phyloP scores from a whole-genome alignment of 176 grass and related monocot genomes.

The Alopecurus myosuroides region DNA sequence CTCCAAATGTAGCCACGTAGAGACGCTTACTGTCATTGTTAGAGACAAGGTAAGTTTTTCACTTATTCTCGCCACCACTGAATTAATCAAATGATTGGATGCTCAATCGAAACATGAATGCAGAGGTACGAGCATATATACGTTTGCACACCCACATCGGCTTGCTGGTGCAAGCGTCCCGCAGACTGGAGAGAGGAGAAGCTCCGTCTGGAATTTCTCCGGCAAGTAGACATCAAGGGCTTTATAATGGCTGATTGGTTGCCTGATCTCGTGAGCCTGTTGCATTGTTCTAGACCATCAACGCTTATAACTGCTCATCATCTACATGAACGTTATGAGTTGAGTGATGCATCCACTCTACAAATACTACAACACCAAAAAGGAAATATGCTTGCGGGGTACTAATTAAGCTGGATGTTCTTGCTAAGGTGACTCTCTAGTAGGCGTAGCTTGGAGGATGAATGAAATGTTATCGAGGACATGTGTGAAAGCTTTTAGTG shows the following conservation, averaged over 20 bases:
- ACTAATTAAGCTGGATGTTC: too few species aligned
- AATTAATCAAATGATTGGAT: neutral
- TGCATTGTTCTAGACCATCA: neutral
- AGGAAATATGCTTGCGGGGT: neutral
- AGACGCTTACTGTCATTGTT: neutral
- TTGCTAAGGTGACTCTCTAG: too few species aligned
- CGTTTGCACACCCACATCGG: neutral
- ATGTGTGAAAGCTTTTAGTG: too few species aligned
- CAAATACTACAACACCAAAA: neutral
- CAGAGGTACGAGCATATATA: neutral
- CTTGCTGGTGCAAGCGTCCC: neutral
- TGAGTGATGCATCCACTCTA: neutral
- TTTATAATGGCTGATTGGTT: neutral
- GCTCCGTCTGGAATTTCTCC: neutral
- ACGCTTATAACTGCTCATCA: neutral
- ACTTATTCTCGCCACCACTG: neutral
- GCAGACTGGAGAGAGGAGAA: neutral
- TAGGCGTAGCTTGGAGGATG: too few species aligned
- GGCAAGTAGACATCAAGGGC: neutral
- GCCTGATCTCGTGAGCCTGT: neutral
- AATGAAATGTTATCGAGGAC: too few species aligned
- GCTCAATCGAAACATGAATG: neutral
- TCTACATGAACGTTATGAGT: neutral
- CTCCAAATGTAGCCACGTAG: neutral
- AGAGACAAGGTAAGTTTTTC: neutral